These are phyloP conservation scores for Diutina mesorugosa DNA, from an alignment of 1,139 yeast species.

Conservation along the genomic window DNA sequence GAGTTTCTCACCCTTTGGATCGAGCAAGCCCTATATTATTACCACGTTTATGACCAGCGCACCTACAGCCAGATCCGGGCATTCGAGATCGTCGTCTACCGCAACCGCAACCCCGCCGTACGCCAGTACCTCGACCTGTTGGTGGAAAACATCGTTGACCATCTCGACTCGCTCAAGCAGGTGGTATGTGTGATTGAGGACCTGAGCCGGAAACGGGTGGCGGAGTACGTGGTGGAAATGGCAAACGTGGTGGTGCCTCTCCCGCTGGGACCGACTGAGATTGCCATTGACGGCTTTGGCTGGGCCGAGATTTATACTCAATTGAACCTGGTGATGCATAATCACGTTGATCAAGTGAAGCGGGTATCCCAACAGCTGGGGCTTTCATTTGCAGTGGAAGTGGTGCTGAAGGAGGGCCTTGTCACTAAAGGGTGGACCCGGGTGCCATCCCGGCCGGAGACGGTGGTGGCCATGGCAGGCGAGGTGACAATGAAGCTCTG, in stretches of 20 bases:
- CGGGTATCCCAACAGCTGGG: constrained; percentile 3
- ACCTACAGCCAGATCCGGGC: constrained; percentile 24
- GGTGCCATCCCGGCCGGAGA: not conserved
- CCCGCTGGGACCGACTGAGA: constrained; percentile 8
- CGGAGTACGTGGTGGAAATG: constrained; percentile 18
- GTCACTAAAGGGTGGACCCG: not conserved
- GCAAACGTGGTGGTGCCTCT: constrained; percentile 10
- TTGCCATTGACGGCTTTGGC: constrained; percentile 14
- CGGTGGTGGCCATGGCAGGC: not conserved
- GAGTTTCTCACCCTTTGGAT: constrained; percentile 31
- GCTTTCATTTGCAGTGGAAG: not conserved
- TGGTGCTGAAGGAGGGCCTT: not conserved
- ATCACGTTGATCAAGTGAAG: constrained; percentile 18
- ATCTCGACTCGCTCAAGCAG: constrained; percentile 14
- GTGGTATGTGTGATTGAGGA: constrained; percentile 15
- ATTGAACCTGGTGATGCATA: constrained; percentile 16
- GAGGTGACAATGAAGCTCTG: not conserved
- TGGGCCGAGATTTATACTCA: constrained; percentile 25
- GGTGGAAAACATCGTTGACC: constrained; percentile 11
- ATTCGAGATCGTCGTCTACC: constrained; percentile 25
- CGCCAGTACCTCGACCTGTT: constrained; percentile 13
- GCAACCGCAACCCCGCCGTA: constrained; percentile 32
- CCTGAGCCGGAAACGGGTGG: constrained; percentile 4
- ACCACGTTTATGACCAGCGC: constrained; percentile 28
- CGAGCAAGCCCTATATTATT: constrained; percentile 33